phyloP scores from a whole-genome alignment of 257 asterid species.

The Rhazya stricta region DNA sequence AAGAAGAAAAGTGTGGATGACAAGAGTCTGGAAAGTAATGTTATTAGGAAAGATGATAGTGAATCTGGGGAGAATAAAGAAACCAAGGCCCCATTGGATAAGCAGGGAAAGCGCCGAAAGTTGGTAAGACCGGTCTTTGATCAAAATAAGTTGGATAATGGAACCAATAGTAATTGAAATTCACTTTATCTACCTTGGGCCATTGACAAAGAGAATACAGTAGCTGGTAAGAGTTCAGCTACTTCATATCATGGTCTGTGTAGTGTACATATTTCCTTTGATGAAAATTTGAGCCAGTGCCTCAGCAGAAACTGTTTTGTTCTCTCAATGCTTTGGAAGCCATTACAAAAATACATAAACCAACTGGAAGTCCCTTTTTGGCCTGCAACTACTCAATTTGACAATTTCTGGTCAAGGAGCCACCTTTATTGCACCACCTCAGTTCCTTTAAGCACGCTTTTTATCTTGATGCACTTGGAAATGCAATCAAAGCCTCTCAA shows the following conservation, averaged over 20 bases:
- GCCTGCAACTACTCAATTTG: neutral
- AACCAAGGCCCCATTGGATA: conserved; percentile 23
- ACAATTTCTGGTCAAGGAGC: neutral
- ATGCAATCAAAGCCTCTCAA: neutral
- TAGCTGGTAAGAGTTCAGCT: neutral
- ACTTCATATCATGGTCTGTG: neutral
- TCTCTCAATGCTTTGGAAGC: neutral
- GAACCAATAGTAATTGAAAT: conserved; percentile 16
- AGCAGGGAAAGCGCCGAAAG: conserved; percentile 44
- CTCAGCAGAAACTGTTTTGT: neutral
- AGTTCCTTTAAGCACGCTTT: neutral
- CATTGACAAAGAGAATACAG: conserved; percentile 17
- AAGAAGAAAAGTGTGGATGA: conserved; percentile 32
- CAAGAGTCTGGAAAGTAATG: conserved; percentile 7
- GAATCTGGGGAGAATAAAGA: conserved; percentile 20
- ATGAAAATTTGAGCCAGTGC: neutral
- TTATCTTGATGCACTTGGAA: neutral
- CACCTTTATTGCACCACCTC: neutral
- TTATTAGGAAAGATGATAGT: conserved; percentile 10
- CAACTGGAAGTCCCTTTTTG: neutral
- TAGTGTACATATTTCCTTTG: neutral
- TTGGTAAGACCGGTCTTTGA: conserved; percentile 55
- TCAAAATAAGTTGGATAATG: conserved; percentile 17
- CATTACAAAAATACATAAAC: too few species aligned
- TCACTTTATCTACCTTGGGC: conserved; percentile 19